These are phyloP conservation scores for Fusarium equiseti DNA, from an alignment of 2,329 filamentous ascomycete species.

Conservation along the genomic window DNA sequence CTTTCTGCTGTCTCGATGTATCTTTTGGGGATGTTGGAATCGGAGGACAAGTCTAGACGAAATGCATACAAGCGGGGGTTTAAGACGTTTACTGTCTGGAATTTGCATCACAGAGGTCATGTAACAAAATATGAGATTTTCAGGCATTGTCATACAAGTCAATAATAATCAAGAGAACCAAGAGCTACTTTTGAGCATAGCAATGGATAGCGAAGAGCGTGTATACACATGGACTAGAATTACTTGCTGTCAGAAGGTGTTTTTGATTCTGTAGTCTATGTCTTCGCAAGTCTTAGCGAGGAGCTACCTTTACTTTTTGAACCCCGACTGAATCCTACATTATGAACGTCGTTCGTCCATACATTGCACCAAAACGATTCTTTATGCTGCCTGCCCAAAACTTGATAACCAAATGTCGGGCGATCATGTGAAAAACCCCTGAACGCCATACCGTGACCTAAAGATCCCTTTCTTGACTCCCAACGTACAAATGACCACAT, in stretches of 20 bases:
- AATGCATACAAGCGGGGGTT: slow-evolving; percentile 30
- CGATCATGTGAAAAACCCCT: slow-evolving; percentile 15
- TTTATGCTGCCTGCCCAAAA: not conserved
- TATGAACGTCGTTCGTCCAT: not conserved
- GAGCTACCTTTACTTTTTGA: not conserved
- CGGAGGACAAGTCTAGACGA: slow-evolving; percentile 26
- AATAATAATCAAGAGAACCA: slow-evolving; percentile 29
- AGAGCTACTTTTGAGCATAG: not conserved
- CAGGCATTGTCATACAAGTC: slow-evolving; percentile 36
- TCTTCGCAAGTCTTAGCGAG: not conserved
- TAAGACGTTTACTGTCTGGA: slow-evolving; percentile 27
- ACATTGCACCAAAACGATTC: not conserved
- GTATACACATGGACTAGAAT: not conserved
- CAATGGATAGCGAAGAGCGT: not conserved
- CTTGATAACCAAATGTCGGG: not conserved
- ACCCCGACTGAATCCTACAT: not conserved
- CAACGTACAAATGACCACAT: slow-evolving; percentile 14
- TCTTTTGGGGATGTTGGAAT: slow-evolving; percentile 18
- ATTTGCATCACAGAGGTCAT: slow-evolving; percentile 42
- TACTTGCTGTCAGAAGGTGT: not conserved
- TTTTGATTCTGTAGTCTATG: not conserved
- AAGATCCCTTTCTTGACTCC: slow-evolving; percentile 30
- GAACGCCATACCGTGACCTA: slow-evolving; percentile 35
- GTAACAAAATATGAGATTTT: slow-evolving; percentile 39
- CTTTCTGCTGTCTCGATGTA: slow-evolving; percentile 13